These are phyloP conservation scores for Lepidium aucheri DNA, from an alignment of 345 rosid genomes.

Conservation along the genomic window DNA sequence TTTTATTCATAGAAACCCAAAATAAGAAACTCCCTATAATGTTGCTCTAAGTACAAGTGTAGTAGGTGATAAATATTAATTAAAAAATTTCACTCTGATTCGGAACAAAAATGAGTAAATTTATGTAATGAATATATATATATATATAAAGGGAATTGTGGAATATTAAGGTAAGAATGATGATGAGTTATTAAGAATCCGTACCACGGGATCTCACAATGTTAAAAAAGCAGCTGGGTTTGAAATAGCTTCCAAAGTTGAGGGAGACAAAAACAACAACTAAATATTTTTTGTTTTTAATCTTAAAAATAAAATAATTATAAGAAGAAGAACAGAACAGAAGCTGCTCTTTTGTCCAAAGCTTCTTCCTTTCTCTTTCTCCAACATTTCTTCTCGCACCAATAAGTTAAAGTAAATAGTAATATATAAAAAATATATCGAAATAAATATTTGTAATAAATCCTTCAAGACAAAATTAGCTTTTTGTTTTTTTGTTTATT, in stretches of 20 bases:
- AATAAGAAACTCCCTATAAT: no score
- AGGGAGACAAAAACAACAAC: slow-evolving; percentile 26
- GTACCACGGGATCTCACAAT: slow-evolving; percentile 33
- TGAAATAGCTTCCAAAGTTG: slow-evolving; percentile 27
- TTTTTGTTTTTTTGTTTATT: not conserved
- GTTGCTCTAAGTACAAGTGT: not conserved
- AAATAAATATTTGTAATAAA: not conserved
- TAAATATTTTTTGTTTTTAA: not conserved
- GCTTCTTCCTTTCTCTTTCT: slow-evolving; percentile 25
- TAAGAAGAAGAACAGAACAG: slow-evolving; percentile 20
- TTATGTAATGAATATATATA: not conserved
- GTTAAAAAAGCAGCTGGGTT: slow-evolving; percentile 16
- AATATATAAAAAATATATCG: not conserved
- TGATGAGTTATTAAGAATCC: slow-evolving; percentile 21
- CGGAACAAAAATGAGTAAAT: not conserved
- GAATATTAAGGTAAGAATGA: not conserved
- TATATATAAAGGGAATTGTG: not conserved
- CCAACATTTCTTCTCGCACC: slow-evolving; percentile 25
- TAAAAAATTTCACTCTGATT: not conserved
- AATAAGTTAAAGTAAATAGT: not conserved
- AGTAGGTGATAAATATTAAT: not conserved
- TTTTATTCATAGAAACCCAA: no score
- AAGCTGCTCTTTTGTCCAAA: slow-evolving; percentile 34
- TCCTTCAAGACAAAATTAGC: slow-evolving; percentile 19
- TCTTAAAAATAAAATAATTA: not conserved